These are phyloP conservation scores for Balakata baccata DNA, from an alignment of 345 rosid species.

Conservation along the genomic window DNA sequence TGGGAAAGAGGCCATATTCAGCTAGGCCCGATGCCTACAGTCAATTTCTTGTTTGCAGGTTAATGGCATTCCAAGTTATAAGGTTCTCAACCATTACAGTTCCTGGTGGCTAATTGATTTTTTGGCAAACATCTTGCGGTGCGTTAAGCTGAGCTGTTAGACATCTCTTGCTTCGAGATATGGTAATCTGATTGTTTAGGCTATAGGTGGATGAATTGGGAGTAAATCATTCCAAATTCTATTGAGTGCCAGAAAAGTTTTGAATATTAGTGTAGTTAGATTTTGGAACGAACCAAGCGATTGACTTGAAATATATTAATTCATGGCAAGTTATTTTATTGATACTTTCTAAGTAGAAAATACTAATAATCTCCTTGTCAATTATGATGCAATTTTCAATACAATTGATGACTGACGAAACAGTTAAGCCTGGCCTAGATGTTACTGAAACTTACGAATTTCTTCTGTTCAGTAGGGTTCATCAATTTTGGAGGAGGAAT, in stretches of 20 bases:
- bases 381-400: not conserved
- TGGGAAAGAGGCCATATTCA: conserved; percentile 32
- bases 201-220: not conserved
- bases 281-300: conserved; percentile 2
- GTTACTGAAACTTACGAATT: too few species aligned
- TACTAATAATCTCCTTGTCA: not conserved
- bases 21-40: conserved; percentile 21
- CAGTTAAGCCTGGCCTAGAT: too few species aligned
- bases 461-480: too few species aligned
- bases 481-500: too few species aligned
- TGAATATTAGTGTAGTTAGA: not conserved
- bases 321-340: not conserved
- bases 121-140: conserved; percentile 21
- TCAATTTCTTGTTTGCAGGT: conserved; percentile 29
- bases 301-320: not conserved
- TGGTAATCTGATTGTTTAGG: conserved; percentile 15
- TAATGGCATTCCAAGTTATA: conserved; percentile 26
- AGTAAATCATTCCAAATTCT: not conserved
- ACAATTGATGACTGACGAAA: too few species aligned
- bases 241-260: not conserved
- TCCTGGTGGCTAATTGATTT: conserved; percentile 18
- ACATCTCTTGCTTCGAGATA: conserved; percentile 2
- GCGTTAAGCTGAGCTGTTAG: conserved; percentile 15
- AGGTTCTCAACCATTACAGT: conserved; percentile 12
- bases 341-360: not conserved